phyloP scores from a whole-genome alignment of 441 rosid species.

The Arabidopsis lyrata region DNA sequence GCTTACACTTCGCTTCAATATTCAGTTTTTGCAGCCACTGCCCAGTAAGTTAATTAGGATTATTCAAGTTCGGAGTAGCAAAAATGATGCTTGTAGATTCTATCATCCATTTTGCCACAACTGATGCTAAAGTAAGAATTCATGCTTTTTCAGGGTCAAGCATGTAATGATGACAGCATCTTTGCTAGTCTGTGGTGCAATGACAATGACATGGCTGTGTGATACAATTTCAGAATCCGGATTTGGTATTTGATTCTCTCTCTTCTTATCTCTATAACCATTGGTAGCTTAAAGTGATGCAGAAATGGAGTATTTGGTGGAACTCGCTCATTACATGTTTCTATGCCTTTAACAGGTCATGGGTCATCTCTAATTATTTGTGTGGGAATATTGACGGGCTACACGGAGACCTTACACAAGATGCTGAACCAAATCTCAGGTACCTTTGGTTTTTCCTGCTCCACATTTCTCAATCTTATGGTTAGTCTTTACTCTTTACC shows the following conservation, averaged over 20 bases:
- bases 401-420: constrained; percentile 89
- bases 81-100: background rate
- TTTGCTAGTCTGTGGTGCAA: constrained; percentile 89
- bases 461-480: constrained; percentile 7
- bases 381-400: constrained; percentile 93
- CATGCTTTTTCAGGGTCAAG: constrained; percentile 66
- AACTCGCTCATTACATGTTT: constrained; percentile 31
- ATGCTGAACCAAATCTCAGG: constrained; percentile 91
- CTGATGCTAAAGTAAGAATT: constrained; percentile 19
- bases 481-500: constrained; percentile 27
- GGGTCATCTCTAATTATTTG: constrained; percentile 92
- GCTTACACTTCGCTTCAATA: constrained; percentile 84
- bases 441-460: constrained; percentile 39
- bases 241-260: constrained; percentile 66
- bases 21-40: constrained; percentile 83
- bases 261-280: constrained; percentile 11
- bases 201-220: constrained; percentile 92
- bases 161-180: constrained; percentile 82
- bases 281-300: constrained; percentile 20
- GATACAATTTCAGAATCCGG: constrained; percentile 96
- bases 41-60: constrained; percentile 57
- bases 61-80: constrained; percentile 16
- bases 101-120: constrained; percentile 8
- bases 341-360: constrained; percentile 68
- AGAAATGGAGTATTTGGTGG: constrained; percentile 9